phyloP scores from a whole-genome alignment of 352 stramenopile genomes.

The Albugo laibachii region DNA sequence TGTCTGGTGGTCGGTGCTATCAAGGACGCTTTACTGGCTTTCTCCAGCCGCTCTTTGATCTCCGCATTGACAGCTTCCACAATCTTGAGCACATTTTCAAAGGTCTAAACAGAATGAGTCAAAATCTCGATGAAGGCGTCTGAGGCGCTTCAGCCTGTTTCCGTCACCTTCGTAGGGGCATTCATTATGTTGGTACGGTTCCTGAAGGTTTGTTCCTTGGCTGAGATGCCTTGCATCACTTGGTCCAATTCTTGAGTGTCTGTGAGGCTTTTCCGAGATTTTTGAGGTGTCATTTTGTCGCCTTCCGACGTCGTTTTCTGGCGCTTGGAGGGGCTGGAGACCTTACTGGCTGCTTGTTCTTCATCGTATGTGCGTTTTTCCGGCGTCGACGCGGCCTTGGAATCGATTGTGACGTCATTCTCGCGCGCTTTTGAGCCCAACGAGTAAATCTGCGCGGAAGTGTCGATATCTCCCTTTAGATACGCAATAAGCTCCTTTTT shows the following conservation, averaged over 20 bases:
- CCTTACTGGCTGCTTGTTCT: not conserved
- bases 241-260: constrained; percentile 10
- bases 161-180: constrained; percentile 26
- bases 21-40: constrained; percentile 45
- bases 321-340: constrained; percentile 1
- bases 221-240: constrained; percentile 35
- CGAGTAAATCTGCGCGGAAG: constrained; percentile 39
- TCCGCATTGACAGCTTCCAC: constrained; percentile 66
- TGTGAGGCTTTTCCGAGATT: constrained; percentile 9
- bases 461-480: constrained; percentile 67
- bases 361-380: not conserved
- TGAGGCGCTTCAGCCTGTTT: not conserved
- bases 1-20: constrained; percentile 25
- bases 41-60: constrained; percentile 76
- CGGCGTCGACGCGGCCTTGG: not conserved
- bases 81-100: constrained; percentile 63
- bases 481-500: constrained; percentile 78
- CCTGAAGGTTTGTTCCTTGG: constrained; percentile 42
- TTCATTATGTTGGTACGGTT: constrained; percentile 59
- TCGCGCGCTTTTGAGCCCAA: constrained; percentile 2
- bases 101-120: constrained; percentile 14
- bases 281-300: constrained; percentile 12
- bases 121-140: too few species aligned
- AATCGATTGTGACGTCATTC: not conserved
- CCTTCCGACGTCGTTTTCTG: constrained; percentile 7